Conservation (phyloP, 2,329 filamentous ascomycete genomes). For the Hypoxylon sp. region DNA sequence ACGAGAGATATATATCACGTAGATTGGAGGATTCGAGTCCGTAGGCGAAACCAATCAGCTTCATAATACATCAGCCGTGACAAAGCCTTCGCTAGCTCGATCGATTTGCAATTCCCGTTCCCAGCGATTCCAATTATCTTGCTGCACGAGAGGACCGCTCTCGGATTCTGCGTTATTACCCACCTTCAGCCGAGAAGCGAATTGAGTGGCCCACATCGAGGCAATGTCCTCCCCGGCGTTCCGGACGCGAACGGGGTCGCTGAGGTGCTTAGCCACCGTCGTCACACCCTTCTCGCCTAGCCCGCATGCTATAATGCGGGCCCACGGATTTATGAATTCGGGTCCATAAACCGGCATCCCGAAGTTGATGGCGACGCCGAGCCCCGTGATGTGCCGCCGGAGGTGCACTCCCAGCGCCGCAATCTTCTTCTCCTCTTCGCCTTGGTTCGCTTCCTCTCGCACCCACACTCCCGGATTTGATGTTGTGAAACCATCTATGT, state of each 20-base stretch:
- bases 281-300: slow-evolving; percentile 84
- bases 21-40: background rate
- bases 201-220: slow-evolving; percentile 35
- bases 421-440: slow-evolving; percentile 75
- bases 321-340: slow-evolving; percentile 66
- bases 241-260: background rate
- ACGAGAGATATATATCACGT: background rate
- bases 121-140: slow-evolving; percentile 27
- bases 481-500: slow-evolving; percentile 73
- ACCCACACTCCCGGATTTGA: slow-evolving; percentile 88
- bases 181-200: slow-evolving; percentile 30
- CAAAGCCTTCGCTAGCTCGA: slow-evolving; percentile 11
- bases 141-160: background rate
- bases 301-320: slow-evolving; percentile 90
- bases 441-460: slow-evolving; percentile 50
- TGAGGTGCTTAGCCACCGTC: slow-evolving; percentile 73
- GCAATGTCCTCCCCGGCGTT: slow-evolving; percentile 15
- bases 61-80: slow-evolving; percentile 8
- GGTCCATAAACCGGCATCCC: slow-evolving; percentile 66
- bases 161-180: background rate
- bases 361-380: slow-evolving; percentile 88
- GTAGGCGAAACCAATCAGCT: slow-evolving; percentile 6
- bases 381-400: slow-evolving; percentile 83
- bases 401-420: slow-evolving; percentile 94
- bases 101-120: slow-evolving; percentile 14